Evolutionary conservation across 2,329 filamentous ascomycete genomes (phyloP), one percentile per base, ranked within the genome.

Genomic region (Tolypocladium sp.): DNA sequence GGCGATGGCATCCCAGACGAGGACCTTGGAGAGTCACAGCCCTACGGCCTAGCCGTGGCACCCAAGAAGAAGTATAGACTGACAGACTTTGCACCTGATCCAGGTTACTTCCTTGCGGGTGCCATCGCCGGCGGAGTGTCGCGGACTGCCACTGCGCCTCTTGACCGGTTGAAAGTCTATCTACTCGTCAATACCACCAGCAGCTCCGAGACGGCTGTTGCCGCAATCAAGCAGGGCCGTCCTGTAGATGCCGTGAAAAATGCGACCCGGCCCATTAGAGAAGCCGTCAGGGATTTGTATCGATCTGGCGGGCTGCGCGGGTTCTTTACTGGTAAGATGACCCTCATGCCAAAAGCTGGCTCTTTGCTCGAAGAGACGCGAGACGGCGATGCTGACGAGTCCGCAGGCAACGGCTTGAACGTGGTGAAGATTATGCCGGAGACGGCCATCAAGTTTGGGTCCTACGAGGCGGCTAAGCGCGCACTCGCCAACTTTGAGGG

Each of bases 361-460:
- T 33, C 7, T 8, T 37, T 37, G 49, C 35, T 41, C 15, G 9
- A 8, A 17, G 41, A 22, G 17, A 25, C n/a, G 9, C 12, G 17
- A 55, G 13, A 10, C 7, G 33, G 2, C 25, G 9, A 33, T n/a
- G 27, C 54, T 62, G 51, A 59, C 41, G 8, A 4, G 20, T 12
- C 8, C n/a, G 7, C 66, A 96, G 92, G 94, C 42, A 99, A 99
- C 69, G 94, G 94, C 4, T 79, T 99, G 66, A 99, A 99, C 67
- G 92, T 99, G 3, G 74, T 97, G 69, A 99, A 99, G 74, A 94
- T 99, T 61, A 96, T 97, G 91, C 94, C 94, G 0, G 94, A 99
- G 76, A 97, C 93, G 35, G 93, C 94, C 33, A 96, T 99, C 71
- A 96, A 97, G 74, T 99, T 99, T 72, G 94, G 94, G 61, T 93